Evolutionary conservation across 2,329 filamentous ascomycete genomes (phyloP).

Genomic region (Fusarium sp.): DNA sequence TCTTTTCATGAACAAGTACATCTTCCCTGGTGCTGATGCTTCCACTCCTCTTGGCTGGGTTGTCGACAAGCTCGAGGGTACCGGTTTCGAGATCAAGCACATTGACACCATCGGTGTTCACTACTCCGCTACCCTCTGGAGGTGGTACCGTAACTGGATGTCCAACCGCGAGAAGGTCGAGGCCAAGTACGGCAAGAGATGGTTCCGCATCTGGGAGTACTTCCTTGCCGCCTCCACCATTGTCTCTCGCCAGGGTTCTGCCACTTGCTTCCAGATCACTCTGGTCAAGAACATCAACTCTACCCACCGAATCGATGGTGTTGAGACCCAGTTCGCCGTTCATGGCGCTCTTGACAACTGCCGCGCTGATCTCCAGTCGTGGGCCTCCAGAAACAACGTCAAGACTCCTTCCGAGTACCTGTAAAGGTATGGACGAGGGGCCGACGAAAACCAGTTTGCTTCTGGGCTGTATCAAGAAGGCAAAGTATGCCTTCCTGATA

Average conservation of each 20-base stretch:
- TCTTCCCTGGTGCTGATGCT: constrained; percentile 97
- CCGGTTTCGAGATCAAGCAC: constrained; percentile 80
- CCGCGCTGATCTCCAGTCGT: constrained; percentile 52
- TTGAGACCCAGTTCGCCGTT: constrained; percentile 77
- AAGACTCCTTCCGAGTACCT: constrained; percentile 50
- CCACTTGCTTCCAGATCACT: constrained; percentile 90
- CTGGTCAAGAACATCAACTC: constrained; percentile 95
- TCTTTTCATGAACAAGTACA: constrained; percentile 99
- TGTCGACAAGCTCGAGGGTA: constrained; percentile 84
- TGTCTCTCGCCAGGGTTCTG: constrained; percentile 84
- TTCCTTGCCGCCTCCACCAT: constrained; percentile 92
- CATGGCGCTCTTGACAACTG: constrained; percentile 66
- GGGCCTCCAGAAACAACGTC: constrained; percentile 55
- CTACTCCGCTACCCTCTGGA: constrained; percentile 96
- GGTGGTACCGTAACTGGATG: constrained; percentile 99
- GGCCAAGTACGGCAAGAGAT: constrained; percentile 93
- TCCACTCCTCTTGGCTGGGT: constrained; percentile 93
- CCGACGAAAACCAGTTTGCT: constrained; percentile 1
- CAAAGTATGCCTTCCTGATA: constrained; percentile 9
- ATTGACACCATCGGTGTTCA: constrained; percentile 96
- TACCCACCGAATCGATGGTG: constrained; percentile 84
- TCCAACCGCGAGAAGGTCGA: constrained; percentile 91
- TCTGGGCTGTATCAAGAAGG: constrained; percentile 4
- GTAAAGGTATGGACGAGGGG: constrained; percentile 14
- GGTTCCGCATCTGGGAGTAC: constrained; percentile 97